phyloP scores from a whole-genome alignment of 192 early-diverging fungal genomes.

The Pilobolus umbonatus region DNA sequence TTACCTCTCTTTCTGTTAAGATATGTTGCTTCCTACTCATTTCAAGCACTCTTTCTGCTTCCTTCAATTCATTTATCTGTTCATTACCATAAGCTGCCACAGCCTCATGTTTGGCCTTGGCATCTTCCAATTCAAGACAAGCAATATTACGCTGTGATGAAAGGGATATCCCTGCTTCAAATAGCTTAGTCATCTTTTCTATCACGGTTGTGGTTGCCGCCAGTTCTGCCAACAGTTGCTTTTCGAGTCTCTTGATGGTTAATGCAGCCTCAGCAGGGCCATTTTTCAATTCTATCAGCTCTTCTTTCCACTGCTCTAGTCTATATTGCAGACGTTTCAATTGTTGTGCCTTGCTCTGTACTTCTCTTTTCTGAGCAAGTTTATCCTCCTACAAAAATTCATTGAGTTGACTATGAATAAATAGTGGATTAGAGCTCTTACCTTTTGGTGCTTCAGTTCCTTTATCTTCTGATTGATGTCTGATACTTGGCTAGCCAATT shows the following conservation, averaged over 20 bases:
- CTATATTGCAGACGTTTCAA: not conserved
- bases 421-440: no score
- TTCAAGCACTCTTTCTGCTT: slow-evolving; percentile 7
- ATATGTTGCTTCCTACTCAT: not conserved
- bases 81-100: not conserved
- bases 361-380: not conserved
- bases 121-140: no score
- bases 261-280: not conserved
- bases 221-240: not conserved
- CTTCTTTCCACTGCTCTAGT: not conserved
- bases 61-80: slow-evolving; percentile 18
- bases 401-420: no score
- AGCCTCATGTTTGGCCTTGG: not conserved
- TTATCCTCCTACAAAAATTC: no score
- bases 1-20: slow-evolving; percentile 32
- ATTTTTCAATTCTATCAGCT: not conserved
- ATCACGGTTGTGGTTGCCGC: no score
- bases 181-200: no score
- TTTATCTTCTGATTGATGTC: not conserved
- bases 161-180: no score
- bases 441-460: slow-evolving; percentile 16
- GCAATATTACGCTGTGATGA: no score
- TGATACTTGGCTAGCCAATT: slow-evolving; percentile 33
- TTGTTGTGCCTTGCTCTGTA: not conserved
- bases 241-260: not conserved